These are phyloP conservation scores for Saraca asoca DNA, from an alignment of 331 rosid genomes.

Conservation along the genomic window DNA sequence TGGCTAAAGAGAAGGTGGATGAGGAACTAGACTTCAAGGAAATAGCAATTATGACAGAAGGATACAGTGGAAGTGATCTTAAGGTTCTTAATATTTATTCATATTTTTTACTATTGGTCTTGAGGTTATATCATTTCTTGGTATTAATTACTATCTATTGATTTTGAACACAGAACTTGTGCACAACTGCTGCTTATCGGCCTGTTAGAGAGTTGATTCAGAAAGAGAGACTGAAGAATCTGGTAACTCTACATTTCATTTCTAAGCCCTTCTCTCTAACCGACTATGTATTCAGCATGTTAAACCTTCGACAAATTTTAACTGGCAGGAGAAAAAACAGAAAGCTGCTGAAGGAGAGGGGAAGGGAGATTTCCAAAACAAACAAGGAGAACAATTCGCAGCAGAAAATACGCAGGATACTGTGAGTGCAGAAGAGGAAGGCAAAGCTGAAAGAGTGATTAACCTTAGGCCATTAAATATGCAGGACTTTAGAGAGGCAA, in stretches of 20 bases:
- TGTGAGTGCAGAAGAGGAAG: constrained; percentile 29
- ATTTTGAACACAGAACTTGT: constrained; percentile 61
- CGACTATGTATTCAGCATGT: no score
- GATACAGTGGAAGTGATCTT: constrained; percentile 92
- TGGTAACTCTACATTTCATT: constrained; percentile 44
- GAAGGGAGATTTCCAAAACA: no score
- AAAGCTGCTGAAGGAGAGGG: no score
- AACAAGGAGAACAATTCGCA: no score
- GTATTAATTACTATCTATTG: no score
- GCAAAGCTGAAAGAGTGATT: constrained; percentile 56
- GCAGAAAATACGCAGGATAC: no score
- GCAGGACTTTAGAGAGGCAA: constrained; percentile 59
- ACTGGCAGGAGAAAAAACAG: no score
- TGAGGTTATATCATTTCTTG: no score
- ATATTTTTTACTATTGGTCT: no score
- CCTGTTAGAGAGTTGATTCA: constrained; percentile 87
- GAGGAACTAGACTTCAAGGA: constrained; percentile 65
- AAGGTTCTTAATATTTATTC: constrained; percentile 73
- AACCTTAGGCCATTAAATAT: constrained; percentile 54
- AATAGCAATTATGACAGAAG: constrained; percentile 82
- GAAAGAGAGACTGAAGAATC: constrained; percentile 73
- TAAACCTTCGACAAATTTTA: no score
- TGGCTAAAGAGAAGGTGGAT: constrained; percentile 73
- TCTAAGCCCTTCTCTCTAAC: no score
- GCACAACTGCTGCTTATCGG: constrained; percentile 91